Percentiles rank a stretch among this genome's conserved stretches.
Evolutionary conservation across 2,329 filamentous ascomycete species (phyloP).

Genomic region (Penicillium sp.): DNA sequence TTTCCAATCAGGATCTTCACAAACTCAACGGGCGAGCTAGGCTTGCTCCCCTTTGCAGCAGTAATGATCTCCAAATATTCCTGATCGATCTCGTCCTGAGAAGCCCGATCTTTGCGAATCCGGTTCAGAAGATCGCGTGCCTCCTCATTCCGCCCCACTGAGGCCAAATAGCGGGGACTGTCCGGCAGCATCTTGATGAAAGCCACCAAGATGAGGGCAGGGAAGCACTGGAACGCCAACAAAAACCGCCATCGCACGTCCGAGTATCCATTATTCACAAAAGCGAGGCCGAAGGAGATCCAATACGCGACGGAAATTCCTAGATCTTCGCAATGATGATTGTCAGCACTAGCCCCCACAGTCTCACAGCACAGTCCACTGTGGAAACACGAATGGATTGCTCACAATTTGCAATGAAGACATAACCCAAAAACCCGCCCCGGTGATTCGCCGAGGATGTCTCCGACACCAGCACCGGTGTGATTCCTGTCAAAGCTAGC

Average conservation of each 20-base stretch:
- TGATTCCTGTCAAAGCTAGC: slow-evolving; percentile 50
- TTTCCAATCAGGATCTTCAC: slow-evolving; percentile 39
- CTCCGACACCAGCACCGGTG: slow-evolving; percentile 53
- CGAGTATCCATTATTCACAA: slow-evolving; percentile 35
- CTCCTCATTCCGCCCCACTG: slow-evolving; percentile 46
- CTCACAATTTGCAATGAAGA: slow-evolving; percentile 55
- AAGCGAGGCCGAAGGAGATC: slow-evolving; percentile 40
- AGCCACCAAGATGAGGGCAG: slow-evolving; percentile 27
- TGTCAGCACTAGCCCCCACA: slow-evolving; percentile 5
- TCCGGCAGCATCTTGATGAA: slow-evolving; percentile 38
- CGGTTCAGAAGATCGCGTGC: slow-evolving; percentile 51
- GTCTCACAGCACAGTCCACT: background rate
- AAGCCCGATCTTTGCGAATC: slow-evolving; percentile 23
- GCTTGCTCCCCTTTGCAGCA: slow-evolving; percentile 31
- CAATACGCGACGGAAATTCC: slow-evolving; percentile 48
- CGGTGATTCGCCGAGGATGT: slow-evolving; percentile 50
- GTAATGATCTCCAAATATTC: slow-evolving; percentile 41
- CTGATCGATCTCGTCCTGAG: slow-evolving; percentile 31
- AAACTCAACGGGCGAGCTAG: slow-evolving; percentile 42
- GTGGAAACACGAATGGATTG: background rate
- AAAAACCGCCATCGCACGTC: slow-evolving; percentile 38
- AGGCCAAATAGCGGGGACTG: slow-evolving; percentile 36
- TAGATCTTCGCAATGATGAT: slow-evolving; percentile 35
- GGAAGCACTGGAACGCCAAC: slow-evolving; percentile 38
- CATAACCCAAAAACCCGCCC: slow-evolving; percentile 51